These are phyloP conservation scores for Parastagonospora avenae DNA, from an alignment of 2,329 filamentous ascomycete species.

Conservation along the genomic window DNA sequence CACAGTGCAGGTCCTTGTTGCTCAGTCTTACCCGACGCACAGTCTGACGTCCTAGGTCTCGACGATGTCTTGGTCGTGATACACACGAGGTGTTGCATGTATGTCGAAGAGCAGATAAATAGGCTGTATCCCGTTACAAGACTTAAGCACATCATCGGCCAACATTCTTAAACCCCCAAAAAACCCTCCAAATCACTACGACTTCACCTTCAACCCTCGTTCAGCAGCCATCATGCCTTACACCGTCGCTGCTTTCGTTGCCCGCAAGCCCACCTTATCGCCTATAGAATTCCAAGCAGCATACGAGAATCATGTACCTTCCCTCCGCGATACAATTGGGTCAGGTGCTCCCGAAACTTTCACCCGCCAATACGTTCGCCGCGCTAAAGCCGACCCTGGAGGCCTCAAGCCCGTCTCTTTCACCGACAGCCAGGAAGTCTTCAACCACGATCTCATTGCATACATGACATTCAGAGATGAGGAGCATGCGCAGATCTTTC, in stretches of 20 bases:
- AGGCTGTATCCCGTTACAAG: background rate
- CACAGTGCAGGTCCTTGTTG: background rate
- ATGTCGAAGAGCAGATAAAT: background rate
- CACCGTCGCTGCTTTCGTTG: conserved; percentile 14
- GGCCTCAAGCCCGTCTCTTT: conserved; percentile 7
- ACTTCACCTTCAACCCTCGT: background rate
- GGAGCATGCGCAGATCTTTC: conserved; percentile 6
- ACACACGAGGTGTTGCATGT: no score
- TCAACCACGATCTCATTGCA: conserved; percentile 9
- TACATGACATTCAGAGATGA: conserved; percentile 10
- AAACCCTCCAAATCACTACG: background rate
- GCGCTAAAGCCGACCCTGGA: conserved; percentile 9
- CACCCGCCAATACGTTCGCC: conserved; percentile 14
- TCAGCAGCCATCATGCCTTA: conserved; percentile 11
- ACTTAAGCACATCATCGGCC: background rate
- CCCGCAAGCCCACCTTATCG: conserved; percentile 7
- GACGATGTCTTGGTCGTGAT: background rate
- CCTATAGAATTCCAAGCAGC: conserved; percentile 5
- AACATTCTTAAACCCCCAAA: background rate
- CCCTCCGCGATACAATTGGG: conserved; percentile 7
- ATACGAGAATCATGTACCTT: conserved; percentile 9
- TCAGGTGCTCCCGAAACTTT: conserved; percentile 1
- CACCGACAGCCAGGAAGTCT: conserved; percentile 7
- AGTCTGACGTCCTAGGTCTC: background rate
- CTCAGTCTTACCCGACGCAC: background rate